phyloP scores from a whole-genome alignment of 345 rosid genomes.

The Melaleuca alternifolia region DNA sequence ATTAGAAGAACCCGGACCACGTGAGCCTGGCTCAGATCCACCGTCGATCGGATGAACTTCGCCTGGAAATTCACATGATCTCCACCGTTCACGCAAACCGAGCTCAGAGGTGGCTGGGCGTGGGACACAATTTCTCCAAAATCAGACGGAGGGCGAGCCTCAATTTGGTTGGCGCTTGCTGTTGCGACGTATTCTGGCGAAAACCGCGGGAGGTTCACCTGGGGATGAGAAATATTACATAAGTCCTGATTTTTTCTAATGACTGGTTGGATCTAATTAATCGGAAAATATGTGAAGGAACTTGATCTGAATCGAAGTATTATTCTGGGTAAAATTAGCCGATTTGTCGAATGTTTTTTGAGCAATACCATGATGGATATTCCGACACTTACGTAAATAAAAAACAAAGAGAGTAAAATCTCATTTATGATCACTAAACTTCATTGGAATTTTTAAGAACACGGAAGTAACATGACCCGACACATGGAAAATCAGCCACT shows the following conservation, averaged over 20 bases:
- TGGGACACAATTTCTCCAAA: not conserved
- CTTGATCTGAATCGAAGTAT: not conserved
- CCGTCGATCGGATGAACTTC: not conserved
- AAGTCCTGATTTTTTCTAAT: not conserved
- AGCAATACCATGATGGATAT: not conserved
- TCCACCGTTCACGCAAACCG: not conserved
- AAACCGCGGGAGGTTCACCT: not conserved
- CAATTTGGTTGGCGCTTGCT: not conserved
- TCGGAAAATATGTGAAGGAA: not conserved
- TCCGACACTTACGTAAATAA: not conserved
- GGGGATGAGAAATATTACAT: not conserved
- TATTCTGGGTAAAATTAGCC: too few species aligned
- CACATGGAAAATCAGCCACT: not conserved
- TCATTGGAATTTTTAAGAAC: not conserved
- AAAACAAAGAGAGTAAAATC: not conserved
- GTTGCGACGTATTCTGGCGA: not conserved
- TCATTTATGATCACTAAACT: not conserved
- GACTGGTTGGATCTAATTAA: not conserved
- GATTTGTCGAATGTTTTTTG: too few species aligned
- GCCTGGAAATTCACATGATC: not conserved
- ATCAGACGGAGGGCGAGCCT: not conserved
- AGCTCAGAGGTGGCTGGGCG: not conserved
- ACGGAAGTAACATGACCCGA: rapidly evolving
- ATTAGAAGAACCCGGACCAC: not conserved
- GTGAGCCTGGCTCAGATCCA: not conserved